These are phyloP conservation scores for Cladosporium velox DNA, from an alignment of 2,329 filamentous ascomycete genomes.

Conservation along the genomic window DNA sequence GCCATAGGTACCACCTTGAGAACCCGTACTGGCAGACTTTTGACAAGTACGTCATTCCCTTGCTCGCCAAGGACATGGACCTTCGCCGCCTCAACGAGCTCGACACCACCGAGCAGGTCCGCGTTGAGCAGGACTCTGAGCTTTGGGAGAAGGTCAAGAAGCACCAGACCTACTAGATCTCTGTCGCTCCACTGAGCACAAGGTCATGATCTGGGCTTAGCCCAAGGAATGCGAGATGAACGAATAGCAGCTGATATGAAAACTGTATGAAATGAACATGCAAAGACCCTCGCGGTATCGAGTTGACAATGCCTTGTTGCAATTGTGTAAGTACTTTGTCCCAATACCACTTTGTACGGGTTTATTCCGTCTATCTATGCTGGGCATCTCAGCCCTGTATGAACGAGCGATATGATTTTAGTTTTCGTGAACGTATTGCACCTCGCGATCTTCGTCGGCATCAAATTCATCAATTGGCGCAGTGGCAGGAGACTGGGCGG, in stretches of 20 bases:
- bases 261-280: background rate
- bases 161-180: slow-evolving; percentile 34
- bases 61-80: slow-evolving; percentile 70
- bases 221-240: slow-evolving; percentile 2
- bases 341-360: background rate
- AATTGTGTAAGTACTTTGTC: background rate
- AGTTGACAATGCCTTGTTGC: background rate
- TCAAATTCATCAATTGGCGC: background rate
- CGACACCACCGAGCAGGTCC: slow-evolving; percentile 53
- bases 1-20: slow-evolving; percentile 46
- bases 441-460: slow-evolving; percentile 23
- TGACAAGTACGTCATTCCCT: slow-evolving; percentile 69
- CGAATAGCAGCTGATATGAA: background rate
- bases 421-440: slow-evolving; percentile 30
- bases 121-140: slow-evolving; percentile 36
- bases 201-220: background rate
- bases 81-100: slow-evolving; percentile 67
- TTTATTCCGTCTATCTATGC: background rate
- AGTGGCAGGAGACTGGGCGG: slow-evolving; percentile 15
- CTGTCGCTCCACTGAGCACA: background rate
- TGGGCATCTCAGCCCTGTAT: background rate
- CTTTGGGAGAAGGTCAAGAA: slow-evolving; percentile 40
- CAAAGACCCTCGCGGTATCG: background rate
- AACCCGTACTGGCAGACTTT: slow-evolving; percentile 77
- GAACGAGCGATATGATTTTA: background rate